These are phyloP conservation scores for Saitozyma podzolica DNA, from an alignment of 768 basidiomycete genomes.

Conservation along the genomic window DNA sequence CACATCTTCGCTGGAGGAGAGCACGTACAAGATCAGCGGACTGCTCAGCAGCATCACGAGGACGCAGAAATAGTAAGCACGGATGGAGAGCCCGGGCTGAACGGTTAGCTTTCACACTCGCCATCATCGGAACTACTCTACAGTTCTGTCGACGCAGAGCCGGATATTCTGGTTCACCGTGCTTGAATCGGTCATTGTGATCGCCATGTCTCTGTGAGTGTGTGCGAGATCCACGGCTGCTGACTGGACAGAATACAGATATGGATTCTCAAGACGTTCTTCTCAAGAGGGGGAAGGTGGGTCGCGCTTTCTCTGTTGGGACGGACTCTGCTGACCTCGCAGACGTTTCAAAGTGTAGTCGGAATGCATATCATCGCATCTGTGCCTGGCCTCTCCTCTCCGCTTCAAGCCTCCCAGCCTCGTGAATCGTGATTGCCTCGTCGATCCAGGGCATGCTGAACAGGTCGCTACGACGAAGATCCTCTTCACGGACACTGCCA, in stretches of 20 bases:
- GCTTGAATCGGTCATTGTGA: conserved; percentile 73
- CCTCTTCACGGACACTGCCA: conserved; percentile 71
- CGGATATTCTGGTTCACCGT: conserved; percentile 93
- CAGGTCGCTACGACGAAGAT: conserved; percentile 82
- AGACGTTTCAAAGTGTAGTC: conserved; percentile 37
- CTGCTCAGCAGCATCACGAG: conserved; percentile 86
- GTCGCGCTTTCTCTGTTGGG: neutral
- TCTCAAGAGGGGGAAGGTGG: conserved; percentile 84
- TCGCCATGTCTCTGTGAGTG: conserved; percentile 84
- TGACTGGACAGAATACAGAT: conserved; percentile 68
- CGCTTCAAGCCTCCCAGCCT: conserved; percentile 66
- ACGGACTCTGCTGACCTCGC: conserved; percentile 4
- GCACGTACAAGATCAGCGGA: conserved; percentile 83
- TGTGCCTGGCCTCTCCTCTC: conserved; percentile 17
- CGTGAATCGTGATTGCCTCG: conserved; percentile 80
- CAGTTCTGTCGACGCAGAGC: conserved; percentile 85
- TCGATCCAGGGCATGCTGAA: conserved; percentile 87
- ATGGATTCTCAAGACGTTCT: conserved; percentile 92
- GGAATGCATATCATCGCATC: neutral
- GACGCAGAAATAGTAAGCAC: conserved; percentile 85
- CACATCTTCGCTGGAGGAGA: conserved; percentile 90
- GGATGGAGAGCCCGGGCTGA: conserved; percentile 3
- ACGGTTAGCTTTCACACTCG: conserved; percentile 79
- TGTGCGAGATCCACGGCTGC: neutral
- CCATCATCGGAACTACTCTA: conserved; percentile 89